Evolutionary conservation across 148 eudicot genomes (phyloP).

Genomic region (Diospyros kaki): DNA sequence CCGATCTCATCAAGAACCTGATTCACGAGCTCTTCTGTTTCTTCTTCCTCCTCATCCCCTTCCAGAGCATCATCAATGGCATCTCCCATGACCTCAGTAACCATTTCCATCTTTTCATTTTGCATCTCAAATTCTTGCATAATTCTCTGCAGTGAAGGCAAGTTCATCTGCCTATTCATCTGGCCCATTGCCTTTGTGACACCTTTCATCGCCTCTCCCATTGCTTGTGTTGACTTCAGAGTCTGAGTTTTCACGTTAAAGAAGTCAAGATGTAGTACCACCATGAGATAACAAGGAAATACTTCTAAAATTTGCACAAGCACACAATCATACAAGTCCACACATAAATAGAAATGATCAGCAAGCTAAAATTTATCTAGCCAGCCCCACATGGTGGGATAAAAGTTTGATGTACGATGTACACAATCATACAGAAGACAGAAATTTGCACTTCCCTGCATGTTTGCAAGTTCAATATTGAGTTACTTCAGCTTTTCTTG

Average conservation of each 20-base stretch:
- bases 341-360: too few species aligned
- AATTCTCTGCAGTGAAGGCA: slow-evolving; percentile 86
- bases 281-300: not conserved
- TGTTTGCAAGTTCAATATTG: too few species aligned
- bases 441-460: too few species aligned
- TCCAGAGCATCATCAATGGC: too few species aligned
- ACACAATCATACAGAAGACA: too few species aligned
- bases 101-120: slow-evolving; percentile 96
- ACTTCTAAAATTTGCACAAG: not conserved
- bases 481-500: too few species aligned
- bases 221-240: slow-evolving; percentile 96
- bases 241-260: slow-evolving; percentile 39
- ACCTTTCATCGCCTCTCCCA: slow-evolving; percentile 99
- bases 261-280: not conserved
- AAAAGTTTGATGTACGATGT: too few species aligned
- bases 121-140: slow-evolving; percentile 99
- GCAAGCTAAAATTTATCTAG: too few species aligned
- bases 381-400: too few species aligned
- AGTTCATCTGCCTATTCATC: slow-evolving; percentile 97
- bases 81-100: slow-evolving; percentile 51
- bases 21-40: too few species aligned
- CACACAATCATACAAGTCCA: too few species aligned
- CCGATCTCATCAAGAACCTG: slow-evolving; percentile 69
- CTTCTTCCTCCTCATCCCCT: too few species aligned
- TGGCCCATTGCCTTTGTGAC: slow-evolving; percentile 99